Conservation (phyloP, 1,284 basidiomycete genomes). For the Leccinum subfulvum region DNA sequence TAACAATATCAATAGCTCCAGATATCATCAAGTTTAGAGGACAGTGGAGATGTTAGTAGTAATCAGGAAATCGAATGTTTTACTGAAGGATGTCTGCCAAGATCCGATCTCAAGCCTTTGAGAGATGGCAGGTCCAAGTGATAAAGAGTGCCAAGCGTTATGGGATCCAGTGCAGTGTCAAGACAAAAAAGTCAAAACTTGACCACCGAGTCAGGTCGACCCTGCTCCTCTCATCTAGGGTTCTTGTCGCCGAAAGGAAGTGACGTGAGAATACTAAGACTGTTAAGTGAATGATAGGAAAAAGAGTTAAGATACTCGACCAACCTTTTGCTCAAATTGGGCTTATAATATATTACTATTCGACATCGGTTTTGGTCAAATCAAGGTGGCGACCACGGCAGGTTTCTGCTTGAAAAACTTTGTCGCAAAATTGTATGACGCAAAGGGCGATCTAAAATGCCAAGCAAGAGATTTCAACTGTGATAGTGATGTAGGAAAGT, state of each 20-base stretch:
- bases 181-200: too few relatives aligned
- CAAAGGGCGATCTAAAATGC: slow-evolving; percentile 60
- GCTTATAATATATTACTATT: background rate
- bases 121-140: slow-evolving; percentile 43
- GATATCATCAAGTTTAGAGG: slow-evolving; percentile 51
- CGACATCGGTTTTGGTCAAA: slow-evolving; percentile 29
- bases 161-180: slow-evolving; percentile 19
- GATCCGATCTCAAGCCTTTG: slow-evolving; percentile 39
- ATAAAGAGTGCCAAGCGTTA: slow-evolving; percentile 51
- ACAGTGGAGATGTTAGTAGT: slow-evolving; percentile 38
- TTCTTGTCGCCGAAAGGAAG: slow-evolving; percentile 49
- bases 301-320: slow-evolving; percentile 2
- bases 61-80: slow-evolving; percentile 49
- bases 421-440: slow-evolving; percentile 36
- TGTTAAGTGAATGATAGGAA: slow-evolving; percentile 17
- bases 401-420: too few relatives aligned
- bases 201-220: slow-evolving; percentile 46
- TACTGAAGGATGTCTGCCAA: slow-evolving; percentile 45
- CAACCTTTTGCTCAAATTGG: slow-evolving; percentile 39
- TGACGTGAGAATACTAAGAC: slow-evolving; percentile 9
- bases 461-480: slow-evolving; percentile 52
- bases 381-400: too few relatives aligned
- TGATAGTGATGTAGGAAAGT: slow-evolving; percentile 6
- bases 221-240: slow-evolving; percentile 45
- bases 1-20: slow-evolving; percentile 39